These are phyloP conservation scores for Jaenimonas drosophilae DNA, from an alignment of 208 protist genomes.

Conservation along the genomic window DNA sequence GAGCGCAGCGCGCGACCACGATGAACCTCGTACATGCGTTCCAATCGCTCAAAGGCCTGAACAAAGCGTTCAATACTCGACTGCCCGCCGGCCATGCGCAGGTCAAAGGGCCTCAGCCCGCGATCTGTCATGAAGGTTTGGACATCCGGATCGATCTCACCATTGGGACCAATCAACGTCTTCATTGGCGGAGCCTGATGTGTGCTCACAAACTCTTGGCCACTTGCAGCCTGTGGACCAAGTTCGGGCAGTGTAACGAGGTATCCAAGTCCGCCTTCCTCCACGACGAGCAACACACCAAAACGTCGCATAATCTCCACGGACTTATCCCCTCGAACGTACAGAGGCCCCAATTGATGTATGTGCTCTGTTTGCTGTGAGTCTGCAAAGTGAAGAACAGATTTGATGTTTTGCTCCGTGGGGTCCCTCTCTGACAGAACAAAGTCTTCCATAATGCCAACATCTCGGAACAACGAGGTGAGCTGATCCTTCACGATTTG, in stretches of 20 bases:
- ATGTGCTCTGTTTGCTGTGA: conserved; percentile 57
- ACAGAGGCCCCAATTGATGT: conserved; percentile 39
- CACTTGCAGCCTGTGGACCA: not conserved
- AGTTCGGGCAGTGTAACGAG: conserved; percentile 76
- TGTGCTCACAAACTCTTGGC: not conserved
- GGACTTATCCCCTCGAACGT: conserved; percentile 64
- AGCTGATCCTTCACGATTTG: conserved; percentile 60
- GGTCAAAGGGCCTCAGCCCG: conserved; percentile 62
- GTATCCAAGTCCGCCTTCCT: conserved; percentile 52
- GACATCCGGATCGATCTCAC: conserved; percentile 63
- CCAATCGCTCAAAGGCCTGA: conserved; percentile 59
- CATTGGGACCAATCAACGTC: conserved; percentile 59
- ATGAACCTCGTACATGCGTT: conserved; percentile 70
- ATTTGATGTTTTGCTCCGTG: conserved; percentile 50
- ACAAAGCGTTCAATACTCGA: conserved; percentile 73
- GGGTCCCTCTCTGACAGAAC: conserved; percentile 22
- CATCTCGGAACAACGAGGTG: conserved; percentile 40
- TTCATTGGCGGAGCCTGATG: not conserved
- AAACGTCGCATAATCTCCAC: conserved; percentile 63
- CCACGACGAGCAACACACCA: conserved; percentile 61
- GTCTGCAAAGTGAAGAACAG: conserved; percentile 56
- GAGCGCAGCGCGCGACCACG: conserved; percentile 55
- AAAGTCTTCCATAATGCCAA: conserved; percentile 64
- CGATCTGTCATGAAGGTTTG: conserved; percentile 67
- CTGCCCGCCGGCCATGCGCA: conserved; percentile 71